Evolutionary conservation across 805 yeast genomes (phyloP), one percentile per base, ranked within the genome.

Genomic region (Ogataea wickerhamii): DNA sequence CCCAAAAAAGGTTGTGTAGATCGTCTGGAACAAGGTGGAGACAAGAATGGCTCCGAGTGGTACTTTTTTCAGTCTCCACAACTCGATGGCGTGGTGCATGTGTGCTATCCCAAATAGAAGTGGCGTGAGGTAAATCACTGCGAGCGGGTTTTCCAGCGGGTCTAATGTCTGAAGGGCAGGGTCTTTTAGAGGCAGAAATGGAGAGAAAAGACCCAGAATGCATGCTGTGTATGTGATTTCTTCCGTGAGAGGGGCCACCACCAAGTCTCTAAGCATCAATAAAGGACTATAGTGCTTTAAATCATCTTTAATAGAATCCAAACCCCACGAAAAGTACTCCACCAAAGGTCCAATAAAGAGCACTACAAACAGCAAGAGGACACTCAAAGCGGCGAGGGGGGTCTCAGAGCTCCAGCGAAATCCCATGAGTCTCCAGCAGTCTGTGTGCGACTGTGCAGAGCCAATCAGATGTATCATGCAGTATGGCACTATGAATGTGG

Each of bases 171-270:
- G 32, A 27, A 8, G 16, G 4, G 18, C 23, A 12, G 23, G 21
- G n/a, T 28, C 16, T 13, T 6, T 18, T 4, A 43, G 34, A 11
- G 43, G 38, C 14, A 50, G 33, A 25, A 51, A 47, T 17, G 66
- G 69, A 5, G 48, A 37, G 48, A 56, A 51, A 40, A 60, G 39
- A 32, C 61, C 46, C 40, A 65, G 40, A 43, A 73, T 41, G 47
- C 70, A 54, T 0, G 81, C 67, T 2, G 94, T 66, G 54, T 79
- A 87, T 2, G 84, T 72, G 20, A 85, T 45, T 53, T 87, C 96
- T 55, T 87, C 96, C 0, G 91, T 78, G 2, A 81, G 32, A 4
- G 96, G 96, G 0, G 88, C 95, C 27, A 82, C 64, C 0, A 83
- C 38, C 32, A 76, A 67, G 53, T 82, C 79, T 41, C 93, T 59